Conservation (phyloP, 495 filamentous ascomycete genomes). For the Hypoxylon crocopeplum region DNA sequence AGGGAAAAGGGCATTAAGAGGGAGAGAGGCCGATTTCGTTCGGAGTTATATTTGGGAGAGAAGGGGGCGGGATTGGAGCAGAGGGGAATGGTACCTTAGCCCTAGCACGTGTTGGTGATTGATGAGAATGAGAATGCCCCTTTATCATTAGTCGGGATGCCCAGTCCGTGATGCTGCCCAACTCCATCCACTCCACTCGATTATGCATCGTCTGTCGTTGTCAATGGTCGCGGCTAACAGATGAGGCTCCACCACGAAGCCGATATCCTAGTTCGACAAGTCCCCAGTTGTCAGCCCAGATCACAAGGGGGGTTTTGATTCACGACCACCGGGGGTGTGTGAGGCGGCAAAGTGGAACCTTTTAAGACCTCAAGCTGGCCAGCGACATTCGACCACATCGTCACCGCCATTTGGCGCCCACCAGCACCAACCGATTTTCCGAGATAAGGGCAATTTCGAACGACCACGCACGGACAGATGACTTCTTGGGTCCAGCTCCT, state of each 20-base stretch:
- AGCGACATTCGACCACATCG: conserved; percentile 42
- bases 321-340: conserved; percentile 37
- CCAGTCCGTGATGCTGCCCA: conserved; percentile 45
- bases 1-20: conserved; percentile 31
- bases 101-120: conserved; percentile 22
- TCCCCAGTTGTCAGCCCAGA: conserved; percentile 33
- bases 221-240: conserved; percentile 34
- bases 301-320: conserved; percentile 31
- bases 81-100: background rate
- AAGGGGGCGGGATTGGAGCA: conserved; percentile 6
- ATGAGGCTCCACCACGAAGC: conserved; percentile 34
- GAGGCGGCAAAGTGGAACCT: conserved; percentile 44
- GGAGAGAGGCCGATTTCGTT: conserved; percentile 31
- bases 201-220: conserved; percentile 38
- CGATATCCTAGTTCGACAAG: conserved; percentile 37
- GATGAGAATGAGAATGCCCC: conserved; percentile 11
- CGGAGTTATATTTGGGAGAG: conserved; percentile 29
- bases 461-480: conserved; percentile 8
- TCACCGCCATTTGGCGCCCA: conserved; percentile 43
- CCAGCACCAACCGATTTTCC: conserved; percentile 21
- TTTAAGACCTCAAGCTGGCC: conserved; percentile 29
- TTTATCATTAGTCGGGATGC: conserved; percentile 30
- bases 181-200: conserved; percentile 41
- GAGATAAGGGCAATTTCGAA: conserved; percentile 28
- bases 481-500: background rate